A percentile compares a stretch with the other conserved stretches of the same genome.
phyloP scores from a whole-genome alignment of 306 rosid species.

The Lupinus albus region DNA sequence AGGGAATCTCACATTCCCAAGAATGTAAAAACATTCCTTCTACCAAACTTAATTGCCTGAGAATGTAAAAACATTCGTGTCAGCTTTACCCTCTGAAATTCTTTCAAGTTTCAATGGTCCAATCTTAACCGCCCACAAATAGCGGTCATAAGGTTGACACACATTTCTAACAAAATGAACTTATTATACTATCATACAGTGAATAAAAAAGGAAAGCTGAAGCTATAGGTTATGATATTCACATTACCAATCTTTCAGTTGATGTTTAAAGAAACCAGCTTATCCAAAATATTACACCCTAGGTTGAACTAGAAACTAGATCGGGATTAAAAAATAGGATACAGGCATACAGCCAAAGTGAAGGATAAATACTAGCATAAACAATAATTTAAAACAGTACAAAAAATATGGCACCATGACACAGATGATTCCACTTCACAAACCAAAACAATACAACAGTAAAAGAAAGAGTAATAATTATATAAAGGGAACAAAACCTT shows the following conservation, averaged over 20 bases:
- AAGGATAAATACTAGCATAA: conserved; percentile 19
- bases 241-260: background rate
- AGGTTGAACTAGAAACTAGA: conserved; percentile 25
- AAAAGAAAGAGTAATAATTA: conserved; percentile 7
- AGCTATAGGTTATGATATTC: background rate
- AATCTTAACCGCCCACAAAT: background rate
- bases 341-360: background rate
- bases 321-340: conserved; percentile 15
- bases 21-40: too few relatives aligned
- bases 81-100: conserved; percentile 15
- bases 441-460: conserved; percentile 22
- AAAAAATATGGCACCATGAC: background rate
- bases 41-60: too few relatives aligned
- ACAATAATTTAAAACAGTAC: background rate
- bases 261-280: conserved; percentile 16
- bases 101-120: conserved; percentile 17
- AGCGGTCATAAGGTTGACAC: background rate
- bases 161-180: background rate
- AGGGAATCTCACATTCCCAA: too few relatives aligned
- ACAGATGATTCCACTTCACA: background rate
- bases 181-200: background rate
- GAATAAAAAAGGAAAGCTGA: background rate
- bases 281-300: conserved; percentile 19
- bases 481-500: conserved; percentile 53
- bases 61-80: too few relatives aligned